Conservation (phyloP, 139 green algal genomes). For the Chlamydomonas sphaeroides region DNA sequence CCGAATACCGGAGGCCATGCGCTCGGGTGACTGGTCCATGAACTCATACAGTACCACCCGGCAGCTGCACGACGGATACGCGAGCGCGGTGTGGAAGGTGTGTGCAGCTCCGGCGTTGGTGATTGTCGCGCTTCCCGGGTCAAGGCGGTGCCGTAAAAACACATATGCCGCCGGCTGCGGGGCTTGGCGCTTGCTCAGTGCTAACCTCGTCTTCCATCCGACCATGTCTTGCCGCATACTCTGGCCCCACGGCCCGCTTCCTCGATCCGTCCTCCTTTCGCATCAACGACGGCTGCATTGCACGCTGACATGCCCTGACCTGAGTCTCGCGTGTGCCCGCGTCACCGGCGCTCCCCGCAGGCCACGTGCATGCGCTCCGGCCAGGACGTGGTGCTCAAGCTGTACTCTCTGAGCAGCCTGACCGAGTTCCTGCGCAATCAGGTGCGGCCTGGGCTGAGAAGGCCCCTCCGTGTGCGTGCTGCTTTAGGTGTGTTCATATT, state of each 20-base stretch:
- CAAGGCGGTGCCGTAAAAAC: background rate
- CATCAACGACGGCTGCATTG: background rate
- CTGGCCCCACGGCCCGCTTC: background rate
- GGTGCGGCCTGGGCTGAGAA: too few species aligned
- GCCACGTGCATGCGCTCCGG: conserved; percentile 5
- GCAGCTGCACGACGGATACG: conserved; percentile 43
- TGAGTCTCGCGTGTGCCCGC: too few species aligned
- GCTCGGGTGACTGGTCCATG: conserved; percentile 9
- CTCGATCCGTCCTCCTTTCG: background rate
- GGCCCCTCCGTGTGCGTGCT: background rate
- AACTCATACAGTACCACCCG: conserved; percentile 5
- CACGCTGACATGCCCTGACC: background rate
- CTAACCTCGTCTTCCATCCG: too few species aligned
- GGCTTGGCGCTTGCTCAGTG: too few species aligned
- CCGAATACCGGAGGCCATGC: conserved; percentile 10
- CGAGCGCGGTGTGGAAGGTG: conserved; percentile 28
- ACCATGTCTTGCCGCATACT: background rate
- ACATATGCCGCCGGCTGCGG: too few species aligned
- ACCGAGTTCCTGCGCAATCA: conserved; percentile 47
- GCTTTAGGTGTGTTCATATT: background rate
- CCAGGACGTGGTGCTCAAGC: conserved; percentile 46
- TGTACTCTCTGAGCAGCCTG: conserved; percentile 42
- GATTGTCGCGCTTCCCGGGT: background rate
- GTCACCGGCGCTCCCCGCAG: background rate
- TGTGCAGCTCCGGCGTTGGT: background rate